These are phyloP conservation scores for Tylopilus felleus DNA, from an alignment of 768 basidiomycete species.

Conservation along the genomic window DNA sequence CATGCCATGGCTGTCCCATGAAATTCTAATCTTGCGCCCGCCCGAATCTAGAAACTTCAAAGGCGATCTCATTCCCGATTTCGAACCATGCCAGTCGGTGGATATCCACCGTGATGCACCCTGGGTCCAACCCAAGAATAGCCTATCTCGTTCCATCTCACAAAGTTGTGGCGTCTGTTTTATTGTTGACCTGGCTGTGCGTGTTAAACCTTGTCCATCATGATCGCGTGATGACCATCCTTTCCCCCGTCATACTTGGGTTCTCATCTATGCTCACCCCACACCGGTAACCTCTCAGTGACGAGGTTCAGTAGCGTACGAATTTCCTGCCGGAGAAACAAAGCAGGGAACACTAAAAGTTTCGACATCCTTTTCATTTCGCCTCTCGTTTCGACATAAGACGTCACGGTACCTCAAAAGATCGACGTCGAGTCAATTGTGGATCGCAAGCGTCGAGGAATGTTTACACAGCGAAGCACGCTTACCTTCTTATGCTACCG, in stretches of 20 bases:
- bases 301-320: background rate
- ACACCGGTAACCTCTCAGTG: background rate
- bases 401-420: slow-evolving; percentile 4
- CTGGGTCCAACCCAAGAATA: slow-evolving; percentile 13
- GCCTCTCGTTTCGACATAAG: slow-evolving; percentile 2
- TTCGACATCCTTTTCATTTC: slow-evolving; percentile 8
- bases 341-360: background rate
- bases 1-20: slow-evolving; percentile 13
- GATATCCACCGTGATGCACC: slow-evolving; percentile 3
- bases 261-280: background rate
- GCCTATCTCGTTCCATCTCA: slow-evolving; percentile 4
- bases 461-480: background rate
- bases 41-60: slow-evolving; percentile 33
- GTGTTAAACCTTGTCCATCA: slow-evolving; percentile 25
- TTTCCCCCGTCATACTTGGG: background rate
- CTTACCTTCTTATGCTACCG: slow-evolving; percentile 4
- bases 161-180: slow-evolving; percentile 11
- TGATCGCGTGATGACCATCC: background rate
- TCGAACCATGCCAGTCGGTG: slow-evolving; percentile 11
- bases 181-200: slow-evolving; percentile 19
- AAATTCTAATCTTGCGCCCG: slow-evolving; percentile 22
- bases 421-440: slow-evolving; percentile 15
- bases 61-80: slow-evolving; percentile 20
- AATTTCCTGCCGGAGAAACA: background rate
- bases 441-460: slow-evolving; percentile 3